Evolutionary conservation across 73 alveolate genomes (phyloP), one percentile per base, ranked within the genome.

Genomic region (Loxodes magnus): DNA sequence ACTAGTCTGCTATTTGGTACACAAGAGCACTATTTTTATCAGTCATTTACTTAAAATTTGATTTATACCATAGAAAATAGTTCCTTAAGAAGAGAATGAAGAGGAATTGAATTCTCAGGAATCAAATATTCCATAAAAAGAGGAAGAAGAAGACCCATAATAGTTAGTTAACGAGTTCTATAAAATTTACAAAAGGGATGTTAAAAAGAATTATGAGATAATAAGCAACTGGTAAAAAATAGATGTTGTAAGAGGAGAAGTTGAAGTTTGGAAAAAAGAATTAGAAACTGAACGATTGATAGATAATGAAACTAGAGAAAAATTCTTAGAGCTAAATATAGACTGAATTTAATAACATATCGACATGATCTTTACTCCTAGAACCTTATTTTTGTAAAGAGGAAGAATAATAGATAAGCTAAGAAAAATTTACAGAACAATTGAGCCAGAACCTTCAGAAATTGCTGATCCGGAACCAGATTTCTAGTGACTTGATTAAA

Each of bases 261-360:
- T 78, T 25, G 86, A 78, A 63, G 41, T 35, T 0, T 64, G 64
- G 4, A 71, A 51, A 35, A 71, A 56, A 22, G 87, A 83, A 28
- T 43, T 83, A 36, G 35, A 51, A 55, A 77, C 93, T 17, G 90
- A 77, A 51, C 52, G 82, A 35, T 56, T 83, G 37, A 56, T 81
- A 2, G 87, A 78, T 30, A 50, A 59, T 29, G 64, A 74, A 9
- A 61, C 75, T 29, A 49, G 82, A 67, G 89, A 83, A 23, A 77
- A 58, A 44, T 83, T 83, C 57, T 35, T 83, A 36, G 67, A 59
- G 35, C 51, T 57, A 60, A 83, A 83, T 55, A 71, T 71, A 44
- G 73, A 72, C 20, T 83, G 96, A 92, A 41, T 83, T 15, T 70
- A 73, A 28, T 74, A 83, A 30, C 58, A 59, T 33, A 51, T 83